Percentiles rank a stretch among this genome's conserved stretches.
phyloP scores from a whole-genome alignment of 116 monocot species.

The Iris pallida region DNA sequence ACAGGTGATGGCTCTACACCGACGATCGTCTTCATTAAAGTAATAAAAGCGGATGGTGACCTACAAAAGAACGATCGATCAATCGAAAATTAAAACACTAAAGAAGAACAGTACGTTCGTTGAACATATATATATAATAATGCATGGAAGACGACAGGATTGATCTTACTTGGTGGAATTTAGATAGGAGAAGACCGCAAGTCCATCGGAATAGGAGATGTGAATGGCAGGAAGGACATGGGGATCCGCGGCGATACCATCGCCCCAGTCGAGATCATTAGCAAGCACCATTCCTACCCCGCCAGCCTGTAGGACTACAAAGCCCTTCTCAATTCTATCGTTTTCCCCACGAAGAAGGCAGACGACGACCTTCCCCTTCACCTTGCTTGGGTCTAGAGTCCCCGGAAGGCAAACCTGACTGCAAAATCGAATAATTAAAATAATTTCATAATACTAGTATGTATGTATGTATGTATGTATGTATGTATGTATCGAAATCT shows the following conservation, averaged over 20 bases:
- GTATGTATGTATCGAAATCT: no score
- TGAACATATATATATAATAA: not conserved
- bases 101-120: not conserved
- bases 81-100: not conserved
- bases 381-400: constrained; percentile 39
- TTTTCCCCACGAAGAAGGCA: constrained; percentile 32
- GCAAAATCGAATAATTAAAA: not conserved
- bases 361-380: constrained; percentile 43
- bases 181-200: constrained; percentile 23
- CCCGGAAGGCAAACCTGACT: constrained; percentile 26
- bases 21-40: no score
- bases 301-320: no score
- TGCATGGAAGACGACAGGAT: not conserved
- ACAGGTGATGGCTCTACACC: no score
- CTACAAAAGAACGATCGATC: constrained; percentile 55
- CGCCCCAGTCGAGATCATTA: no score
- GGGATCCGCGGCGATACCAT: no score
- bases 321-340: constrained; percentile 30
- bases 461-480: not conserved
- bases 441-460: not conserved
- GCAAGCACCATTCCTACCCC: no score
- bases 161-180: constrained; percentile 39
- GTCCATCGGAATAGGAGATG: constrained; percentile 31
- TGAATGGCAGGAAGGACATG: constrained; percentile 34
- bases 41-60: no score